Base-by-base conservation (phyloP, 495 filamentous ascomycete species). In the Daldinia caldariorum region DNA sequence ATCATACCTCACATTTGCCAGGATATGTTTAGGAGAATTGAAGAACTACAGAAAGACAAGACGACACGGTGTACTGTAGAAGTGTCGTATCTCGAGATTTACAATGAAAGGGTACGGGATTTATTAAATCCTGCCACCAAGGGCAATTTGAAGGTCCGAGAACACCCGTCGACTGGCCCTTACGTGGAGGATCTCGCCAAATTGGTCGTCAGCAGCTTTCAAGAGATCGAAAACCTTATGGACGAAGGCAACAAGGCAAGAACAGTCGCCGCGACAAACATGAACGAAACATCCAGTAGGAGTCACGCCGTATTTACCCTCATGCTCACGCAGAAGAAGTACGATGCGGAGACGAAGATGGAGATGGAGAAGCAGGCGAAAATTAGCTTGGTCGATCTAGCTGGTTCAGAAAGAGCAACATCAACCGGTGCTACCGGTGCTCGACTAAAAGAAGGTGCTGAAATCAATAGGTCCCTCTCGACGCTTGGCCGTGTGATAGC, bases 161-260 rank as follows among this genome's bases (percentile, higher is more conserved):
- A 99, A 80, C 95, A 99, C 83, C 95, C 96, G 7, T 94, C 94
- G 6, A 97, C 95, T 0, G 95, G 95, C 63, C 95, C 95, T 0
- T 99, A 99, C 74, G 96, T 99, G 12, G 95, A 99, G 78, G 95
- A 99, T 82, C 83, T 99, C 70, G 94, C 95, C 49, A 99, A 97
- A 74, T 80, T 99, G 41, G 93, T 96, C n/a, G 95, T 99, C n/a
- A 88, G 93, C 58, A 94, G 93, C 20, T 99, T 99, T 76, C 85
- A 89, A 51, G 95, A 98, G 77, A 98, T 98, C 73, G 95, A 98
- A 74, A 88, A 97, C 74, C 83, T 99, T 74, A 98, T 99, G 96
- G 96, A 98, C 79, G 95, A 98, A 80, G 96, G 96, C 71, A 98
- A 98, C 81, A 98, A 98, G 78, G 96, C 96, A 6, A 85, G 96